Evolutionary conservation across 1,139 yeast species (phyloP).

Genomic region (Geotrichum restrictum): DNA sequence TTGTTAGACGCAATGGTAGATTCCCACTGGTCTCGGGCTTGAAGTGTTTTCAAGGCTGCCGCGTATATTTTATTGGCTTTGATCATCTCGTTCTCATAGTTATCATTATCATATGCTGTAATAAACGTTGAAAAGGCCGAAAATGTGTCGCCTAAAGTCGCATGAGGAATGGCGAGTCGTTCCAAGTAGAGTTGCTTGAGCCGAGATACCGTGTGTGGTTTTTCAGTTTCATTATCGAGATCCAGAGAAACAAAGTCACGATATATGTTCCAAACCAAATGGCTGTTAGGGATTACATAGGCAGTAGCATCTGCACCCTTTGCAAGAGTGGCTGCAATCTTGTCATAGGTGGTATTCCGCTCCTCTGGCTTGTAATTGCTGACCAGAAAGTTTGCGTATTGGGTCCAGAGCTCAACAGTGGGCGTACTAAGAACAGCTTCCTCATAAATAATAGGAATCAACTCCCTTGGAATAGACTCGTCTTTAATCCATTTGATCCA

Average conservation of each 20-base stretch:
- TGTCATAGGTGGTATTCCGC: slow-evolving; percentile 13
- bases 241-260: slow-evolving; percentile 22
- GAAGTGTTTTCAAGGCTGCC: slow-evolving; percentile 34
- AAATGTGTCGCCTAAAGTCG: slow-evolving; percentile 44
- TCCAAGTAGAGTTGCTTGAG: slow-evolving; percentile 38
- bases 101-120: slow-evolving; percentile 32
- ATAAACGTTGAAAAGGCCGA: slow-evolving; percentile 46
- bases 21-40: slow-evolving; percentile 30
- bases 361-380: slow-evolving; percentile 10
- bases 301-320: slow-evolving; percentile 35
- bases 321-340: slow-evolving; percentile 16
- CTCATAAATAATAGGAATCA: slow-evolving; percentile 24
- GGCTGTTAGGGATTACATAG: slow-evolving; percentile 41
- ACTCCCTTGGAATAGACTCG: slow-evolving; percentile 9
- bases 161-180: slow-evolving; percentile 47
- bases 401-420: slow-evolving; percentile 25
- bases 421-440: slow-evolving; percentile 27
- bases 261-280: slow-evolving; percentile 41
- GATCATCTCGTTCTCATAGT: slow-evolving; percentile 44
- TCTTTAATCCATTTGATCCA: slow-evolving; percentile 32
- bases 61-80: slow-evolving; percentile 42
- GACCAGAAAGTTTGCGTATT: slow-evolving; percentile 27
- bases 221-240: slow-evolving; percentile 17
- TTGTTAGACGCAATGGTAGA: slow-evolving; percentile 21
- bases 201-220: slow-evolving; percentile 22